These are phyloP conservation scores for Heliamphora pulchella DNA, from an alignment of 179 eudicot species.

Conservation along the genomic window DNA sequence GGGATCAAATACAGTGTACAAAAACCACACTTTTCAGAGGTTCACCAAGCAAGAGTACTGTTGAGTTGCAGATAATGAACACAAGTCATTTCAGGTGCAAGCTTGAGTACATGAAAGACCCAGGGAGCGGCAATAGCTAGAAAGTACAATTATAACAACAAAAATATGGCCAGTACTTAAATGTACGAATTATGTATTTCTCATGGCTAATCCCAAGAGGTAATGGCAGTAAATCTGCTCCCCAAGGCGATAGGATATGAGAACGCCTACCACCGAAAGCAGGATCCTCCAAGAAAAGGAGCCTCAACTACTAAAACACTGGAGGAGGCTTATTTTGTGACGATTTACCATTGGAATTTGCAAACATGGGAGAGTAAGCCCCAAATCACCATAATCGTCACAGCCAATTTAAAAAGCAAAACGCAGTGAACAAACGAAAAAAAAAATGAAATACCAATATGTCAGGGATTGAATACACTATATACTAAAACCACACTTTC, in stretches of 20 bases:
- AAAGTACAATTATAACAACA: too few species aligned
- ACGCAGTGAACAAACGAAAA: too few species aligned
- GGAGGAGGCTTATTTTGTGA: slow-evolving; percentile 14
- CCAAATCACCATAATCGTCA: slow-evolving; percentile 8
- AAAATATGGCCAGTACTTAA: not conserved
- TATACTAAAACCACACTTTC: too few species aligned
- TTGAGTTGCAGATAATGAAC: not conserved
- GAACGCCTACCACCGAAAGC: slow-evolving; percentile 14
- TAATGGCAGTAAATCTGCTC: slow-evolving; percentile 24
- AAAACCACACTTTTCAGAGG: too few species aligned
- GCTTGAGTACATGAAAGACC: not conserved
- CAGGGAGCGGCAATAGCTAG: not conserved
- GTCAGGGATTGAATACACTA: not conserved
- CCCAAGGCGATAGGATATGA: slow-evolving; percentile 24
- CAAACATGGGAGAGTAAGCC: slow-evolving; percentile 17
- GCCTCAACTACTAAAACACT: slow-evolving; percentile 12
- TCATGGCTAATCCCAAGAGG: slow-evolving; percentile 31
- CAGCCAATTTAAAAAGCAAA: too few species aligned
- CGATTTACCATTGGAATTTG: slow-evolving; percentile 9
- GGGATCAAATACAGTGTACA: too few species aligned
- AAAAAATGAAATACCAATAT: not conserved
- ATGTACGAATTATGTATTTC: slow-evolving; percentile 5
- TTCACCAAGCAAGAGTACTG: too few species aligned
- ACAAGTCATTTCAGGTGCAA: not conserved
- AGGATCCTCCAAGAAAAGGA: slow-evolving; percentile 14